These are phyloP conservation scores for Sutorius australiensis DNA, from an alignment of 768 basidiomycete species.

Conservation along the genomic window DNA sequence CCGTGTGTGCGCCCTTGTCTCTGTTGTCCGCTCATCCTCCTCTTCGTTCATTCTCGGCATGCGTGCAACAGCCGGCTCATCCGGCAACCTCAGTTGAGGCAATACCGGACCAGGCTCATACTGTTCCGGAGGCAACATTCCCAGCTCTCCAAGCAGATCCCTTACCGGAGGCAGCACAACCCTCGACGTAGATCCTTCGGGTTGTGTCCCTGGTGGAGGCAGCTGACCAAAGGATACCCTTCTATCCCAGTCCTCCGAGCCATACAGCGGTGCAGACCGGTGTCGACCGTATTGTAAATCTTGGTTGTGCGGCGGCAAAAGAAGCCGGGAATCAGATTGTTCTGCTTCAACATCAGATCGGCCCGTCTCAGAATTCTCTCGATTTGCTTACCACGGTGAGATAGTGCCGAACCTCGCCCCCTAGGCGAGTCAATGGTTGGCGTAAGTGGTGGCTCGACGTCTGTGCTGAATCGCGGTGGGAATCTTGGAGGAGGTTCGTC, in stretches of 20 bases:
- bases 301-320: constrained; percentile 15
- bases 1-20: constrained; percentile 5
- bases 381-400: constrained; percentile 20
- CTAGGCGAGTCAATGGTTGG: constrained; percentile 11
- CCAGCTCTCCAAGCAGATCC: constrained; percentile 23
- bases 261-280: constrained; percentile 23
- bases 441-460: constrained; percentile 15
- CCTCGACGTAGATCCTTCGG: constrained; percentile 19
- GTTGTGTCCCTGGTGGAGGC: constrained; percentile 5
- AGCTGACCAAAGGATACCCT: constrained; percentile 21
- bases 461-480: constrained; percentile 6
- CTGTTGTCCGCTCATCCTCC: constrained; percentile 13
- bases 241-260: constrained; percentile 23
- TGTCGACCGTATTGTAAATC: constrained; percentile 26
- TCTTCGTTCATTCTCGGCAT: constrained; percentile 9
- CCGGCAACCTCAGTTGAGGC: constrained; percentile 30
- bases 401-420: constrained; percentile 1
- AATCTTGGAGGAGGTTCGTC: constrained; percentile 14
- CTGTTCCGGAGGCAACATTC: constrained; percentile 13
- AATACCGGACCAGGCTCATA: constrained; percentile 24
- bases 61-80: constrained; percentile 2
- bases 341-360: constrained; percentile 15
- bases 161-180: constrained; percentile 30
- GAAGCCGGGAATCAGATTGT: constrained; percentile 13
- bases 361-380: not conserved